These are phyloP conservation scores for Aureobasidium uvarum DNA, from an alignment of 2,329 filamentous ascomycete species.

Conservation along the genomic window DNA sequence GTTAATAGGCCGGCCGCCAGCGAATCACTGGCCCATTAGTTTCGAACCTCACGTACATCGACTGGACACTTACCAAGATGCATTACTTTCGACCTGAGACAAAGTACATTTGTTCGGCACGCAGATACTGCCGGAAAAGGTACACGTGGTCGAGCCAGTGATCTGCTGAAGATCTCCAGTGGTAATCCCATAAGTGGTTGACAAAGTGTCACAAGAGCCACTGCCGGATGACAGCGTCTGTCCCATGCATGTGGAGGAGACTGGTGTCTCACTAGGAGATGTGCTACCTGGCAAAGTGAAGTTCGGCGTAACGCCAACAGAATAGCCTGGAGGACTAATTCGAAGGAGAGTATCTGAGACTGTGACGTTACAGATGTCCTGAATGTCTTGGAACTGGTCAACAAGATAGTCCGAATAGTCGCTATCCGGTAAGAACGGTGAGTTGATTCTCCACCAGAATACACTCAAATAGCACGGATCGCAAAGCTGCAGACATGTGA, in stretches of 20 bases:
- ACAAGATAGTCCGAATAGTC: slow-evolving; percentile 34
- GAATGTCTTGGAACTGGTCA: slow-evolving; percentile 32
- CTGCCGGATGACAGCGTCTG: too few relatives aligned
- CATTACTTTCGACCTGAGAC: background rate
- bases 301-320: too few relatives aligned
- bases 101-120: background rate
- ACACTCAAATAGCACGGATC: background rate
- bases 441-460: slow-evolving; percentile 26
- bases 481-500: too few relatives aligned
- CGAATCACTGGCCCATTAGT: background rate
- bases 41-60: too few relatives aligned
- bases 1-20: background rate
- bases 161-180: background rate
- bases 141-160: background rate
- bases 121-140: background rate
- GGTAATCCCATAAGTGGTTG: background rate
- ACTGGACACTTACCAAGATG: background rate
- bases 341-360: background rate
- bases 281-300: too few relatives aligned
- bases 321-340: too few relatives aligned
- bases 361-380: slow-evolving; percentile 30
- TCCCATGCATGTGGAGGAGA: too few relatives aligned
- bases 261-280: too few relatives aligned
- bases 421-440: slow-evolving; percentile 31
- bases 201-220: background rate